phyloP scores from a whole-genome alignment of 495 filamentous ascomycete species.

The Platismatia glauca region DNA sequence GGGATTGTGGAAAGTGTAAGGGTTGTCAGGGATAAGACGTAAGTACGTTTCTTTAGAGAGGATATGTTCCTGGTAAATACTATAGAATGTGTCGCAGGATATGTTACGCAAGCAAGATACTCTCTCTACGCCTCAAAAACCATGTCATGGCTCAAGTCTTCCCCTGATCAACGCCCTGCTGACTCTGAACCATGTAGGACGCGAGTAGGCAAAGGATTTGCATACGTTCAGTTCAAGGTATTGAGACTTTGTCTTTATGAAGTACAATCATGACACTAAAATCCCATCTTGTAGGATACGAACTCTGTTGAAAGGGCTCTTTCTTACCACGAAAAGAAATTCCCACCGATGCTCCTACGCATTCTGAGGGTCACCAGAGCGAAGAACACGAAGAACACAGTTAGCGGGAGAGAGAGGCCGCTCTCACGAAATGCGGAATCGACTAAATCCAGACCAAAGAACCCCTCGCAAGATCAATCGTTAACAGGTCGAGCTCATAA shows the following conservation, averaged over 20 bases:
- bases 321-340: constrained; percentile 78
- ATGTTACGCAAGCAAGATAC: neutral
- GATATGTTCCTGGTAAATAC: neutral
- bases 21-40: constrained; percentile 73
- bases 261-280: constrained; percentile 7
- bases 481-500: constrained; percentile 69
- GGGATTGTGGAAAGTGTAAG: constrained; percentile 88
- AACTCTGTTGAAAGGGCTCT: constrained; percentile 85
- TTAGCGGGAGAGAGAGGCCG: constrained; percentile 30
- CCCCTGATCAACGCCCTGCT: neutral
- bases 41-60: neutral
- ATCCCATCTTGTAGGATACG: constrained; percentile 45
- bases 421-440: constrained; percentile 22
- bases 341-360: constrained; percentile 82
- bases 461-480: constrained; percentile 58
- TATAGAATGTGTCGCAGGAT: neutral
- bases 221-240: constrained; percentile 89
- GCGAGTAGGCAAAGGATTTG: constrained; percentile 92
- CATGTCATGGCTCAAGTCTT: neutral
- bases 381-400: constrained; percentile 58
- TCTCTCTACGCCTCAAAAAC: neutral
- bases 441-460: constrained; percentile 50
- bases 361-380: constrained; percentile 79
- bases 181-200: constrained; percentile 35
- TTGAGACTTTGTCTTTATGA: constrained; percentile 7